These are phyloP conservation scores for Conringia planisiliqua DNA, from an alignment of 345 rosid genomes.

Conservation along the genomic window DNA sequence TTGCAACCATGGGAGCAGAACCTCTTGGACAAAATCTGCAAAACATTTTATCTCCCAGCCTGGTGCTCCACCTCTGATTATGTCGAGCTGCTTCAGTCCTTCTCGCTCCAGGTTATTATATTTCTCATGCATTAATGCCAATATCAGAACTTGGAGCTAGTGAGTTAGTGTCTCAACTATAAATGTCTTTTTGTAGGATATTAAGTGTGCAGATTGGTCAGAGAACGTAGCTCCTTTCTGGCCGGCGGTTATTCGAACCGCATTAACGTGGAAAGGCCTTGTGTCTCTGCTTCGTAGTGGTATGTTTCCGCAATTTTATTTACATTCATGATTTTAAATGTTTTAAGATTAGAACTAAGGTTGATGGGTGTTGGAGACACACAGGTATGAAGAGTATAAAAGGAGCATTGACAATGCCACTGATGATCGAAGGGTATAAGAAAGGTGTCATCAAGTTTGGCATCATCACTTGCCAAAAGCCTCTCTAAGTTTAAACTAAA, in stretches of 20 bases:
- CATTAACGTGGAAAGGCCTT: conserved; percentile 81
- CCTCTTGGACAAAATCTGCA: conserved; percentile 59
- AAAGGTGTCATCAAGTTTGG: conserved; percentile 78
- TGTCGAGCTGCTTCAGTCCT: conserved; percentile 55
- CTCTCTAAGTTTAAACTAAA: conserved; percentile 23
- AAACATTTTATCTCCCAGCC: conserved; percentile 72
- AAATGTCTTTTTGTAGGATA: conserved; percentile 45
- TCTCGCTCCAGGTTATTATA: conserved; percentile 49
- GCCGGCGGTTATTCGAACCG: conserved; percentile 86
- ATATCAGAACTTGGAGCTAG: not conserved
- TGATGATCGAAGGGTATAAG: conserved; percentile 88
- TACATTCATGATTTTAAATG: not conserved
- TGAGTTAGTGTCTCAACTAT: not conserved
- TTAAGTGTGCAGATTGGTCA: conserved; percentile 88
- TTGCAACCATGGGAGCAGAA: conserved; percentile 69
- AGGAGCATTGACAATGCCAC: conserved; percentile 90
- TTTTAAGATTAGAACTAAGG: not conserved
- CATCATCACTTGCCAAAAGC: conserved; percentile 75
- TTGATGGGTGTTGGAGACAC: not conserved
- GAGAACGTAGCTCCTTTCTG: conserved; percentile 80
- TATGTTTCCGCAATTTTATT: conserved; percentile 19
- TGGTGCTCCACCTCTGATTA: conserved; percentile 89
- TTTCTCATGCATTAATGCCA: not conserved
- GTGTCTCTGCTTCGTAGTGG: conserved; percentile 67
- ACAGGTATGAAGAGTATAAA: conserved; percentile 68